Base-by-base conservation (phyloP, 2,329 filamentous ascomycete species). In the Curvularia spicifera region DNA sequence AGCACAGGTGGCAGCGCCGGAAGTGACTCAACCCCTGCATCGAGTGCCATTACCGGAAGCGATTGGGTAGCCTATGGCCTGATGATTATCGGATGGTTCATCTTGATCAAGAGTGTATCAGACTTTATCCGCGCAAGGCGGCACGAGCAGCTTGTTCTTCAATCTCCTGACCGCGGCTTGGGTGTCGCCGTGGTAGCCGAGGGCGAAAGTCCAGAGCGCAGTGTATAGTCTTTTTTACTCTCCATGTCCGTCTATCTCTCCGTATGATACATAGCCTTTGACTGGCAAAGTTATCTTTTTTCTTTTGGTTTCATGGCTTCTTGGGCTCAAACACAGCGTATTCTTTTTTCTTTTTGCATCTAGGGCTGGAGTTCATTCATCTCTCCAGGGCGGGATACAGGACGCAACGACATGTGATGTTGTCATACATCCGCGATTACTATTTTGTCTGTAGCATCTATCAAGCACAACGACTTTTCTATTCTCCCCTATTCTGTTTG, bases 61-160 rank as follows among this genome's bases (percentile, higher is more conserved):
- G 93, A 98, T 74, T 97, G 91, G 91, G 82, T 97, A 63, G 91
- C 93, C 10, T 99, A 98, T 71, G 82, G 91, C 15, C 79, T 99
- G 47, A 99, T 99, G 95, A 91, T 99, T 72, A 89, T 96, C 1
- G 95, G 95, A 5, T 99, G 95, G 95, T 98, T 98, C 73, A 93
- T 99, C 62, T 82, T 99, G 61, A 98, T 99, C 73, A 87, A 93
- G 77, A 89, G 93, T n/a, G 87, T 97, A 18, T 93, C 90, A 69
- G 93, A 98, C 75, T 99, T 95, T 74, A 79, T 98, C 61, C 87
- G 89, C 66, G 95, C 93, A 37, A 85, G 94, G 73, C 85, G 92
- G 71, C 95, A 98, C 74, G 95, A 99, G 80, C 91, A 95, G 76
- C 82, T 99, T 50, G 92, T 99, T 5, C 80, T 97, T 65, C 93